Base-by-base conservation (phyloP, 139 green algal genomes). In the Zygnema cylindricum region DNA sequence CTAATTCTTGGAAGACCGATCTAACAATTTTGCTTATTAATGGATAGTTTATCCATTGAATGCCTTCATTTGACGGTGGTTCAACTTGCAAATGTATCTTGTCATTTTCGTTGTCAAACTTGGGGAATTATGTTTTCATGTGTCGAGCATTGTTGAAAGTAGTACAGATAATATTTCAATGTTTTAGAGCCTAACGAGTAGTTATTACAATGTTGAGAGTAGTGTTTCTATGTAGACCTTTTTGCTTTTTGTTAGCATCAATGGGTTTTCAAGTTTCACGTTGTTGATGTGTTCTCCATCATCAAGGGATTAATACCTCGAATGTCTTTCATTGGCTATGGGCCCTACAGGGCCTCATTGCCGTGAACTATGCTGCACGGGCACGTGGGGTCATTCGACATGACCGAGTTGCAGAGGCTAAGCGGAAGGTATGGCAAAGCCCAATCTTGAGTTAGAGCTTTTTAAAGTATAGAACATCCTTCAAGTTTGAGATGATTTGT, bases 281-380 rank as follows among this genome's bases (percentile, higher is more conserved):
- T 16, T 79, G 38, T 79, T 7, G 7, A 79, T 40, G 38, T 16
- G 7, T 79, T 79, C n/a, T n/a, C n/a, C n/a, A n/a, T n/a, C n/a
- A n/a, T n/a, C n/a, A n/a, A n/a, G n/a, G n/a, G n/a, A n/a, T n/a
- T n/a, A n/a, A n/a, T n/a, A n/a, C n/a, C n/a, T n/a, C n/a, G n/a
- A 16, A 25, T 73, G 25, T 73, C 30, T 73, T 25, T 35, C 30
- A 73, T 73, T 30, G 57, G 57, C n/a, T n/a, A n/a, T n/a, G n/a
- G n/a, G 71, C 36, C 11, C 11, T 43, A 0, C 82, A 87, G 36
- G 78, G 90, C 7, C 38, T 85, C 38, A 92, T 86, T 69, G 92
- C 84, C 21, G 69, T 93, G 57, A 98, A 98, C 86, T 99, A 99
- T 84, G 90, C 95, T 1, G 96, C 96, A 0, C 79, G 96, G 0